A percentile compares a stretch with the other conserved stretches of the same genome.
Conservation (phyloP, 2,329 filamentous ascomycete species). For the Hypoxylon sp. region DNA sequence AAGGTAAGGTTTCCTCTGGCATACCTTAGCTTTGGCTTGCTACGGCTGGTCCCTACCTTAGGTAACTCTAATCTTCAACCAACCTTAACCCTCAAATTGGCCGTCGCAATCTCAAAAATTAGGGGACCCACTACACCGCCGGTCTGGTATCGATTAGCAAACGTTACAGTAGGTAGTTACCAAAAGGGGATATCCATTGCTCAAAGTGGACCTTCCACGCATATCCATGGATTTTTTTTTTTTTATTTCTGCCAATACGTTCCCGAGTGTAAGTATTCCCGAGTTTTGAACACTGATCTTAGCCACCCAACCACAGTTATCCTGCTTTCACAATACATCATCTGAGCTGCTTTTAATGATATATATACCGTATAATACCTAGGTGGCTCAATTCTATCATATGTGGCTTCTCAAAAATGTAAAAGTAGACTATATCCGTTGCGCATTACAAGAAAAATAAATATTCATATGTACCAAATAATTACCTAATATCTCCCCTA, state of each 20-base stretch:
- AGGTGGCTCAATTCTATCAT: not conserved
- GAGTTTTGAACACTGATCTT: constrained; percentile 4
- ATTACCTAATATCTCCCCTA: not conserved
- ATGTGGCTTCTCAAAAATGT: not conserved
- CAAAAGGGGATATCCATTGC: constrained; percentile 11
- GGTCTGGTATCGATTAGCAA: constrained; percentile 39
- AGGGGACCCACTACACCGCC: constrained; percentile 34
- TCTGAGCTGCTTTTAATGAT: not conserved
- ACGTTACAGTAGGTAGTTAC: not conserved
- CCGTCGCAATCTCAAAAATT: constrained; percentile 34
- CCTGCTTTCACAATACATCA: too few species aligned
- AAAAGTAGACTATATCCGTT: not conserved
- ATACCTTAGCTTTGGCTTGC: constrained; percentile 9
- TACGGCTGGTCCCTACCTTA: constrained; percentile 4
- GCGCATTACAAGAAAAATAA: not conserved
- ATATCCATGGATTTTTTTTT: too few species aligned
- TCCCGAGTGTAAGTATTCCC: constrained; percentile 14
- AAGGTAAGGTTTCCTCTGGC: constrained; percentile 17
- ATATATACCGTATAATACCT: not conserved
- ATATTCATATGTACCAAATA: not conserved
- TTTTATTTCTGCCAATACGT: constrained; percentile 3
- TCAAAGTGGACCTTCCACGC: constrained; percentile 4
- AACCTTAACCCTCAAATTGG: constrained; percentile 5
- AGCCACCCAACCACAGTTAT: not conserved
- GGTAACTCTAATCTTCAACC: constrained; percentile 23